Conservation (phyloP, 805 yeast genomes). For the Candida arabinofermentans region DNA sequence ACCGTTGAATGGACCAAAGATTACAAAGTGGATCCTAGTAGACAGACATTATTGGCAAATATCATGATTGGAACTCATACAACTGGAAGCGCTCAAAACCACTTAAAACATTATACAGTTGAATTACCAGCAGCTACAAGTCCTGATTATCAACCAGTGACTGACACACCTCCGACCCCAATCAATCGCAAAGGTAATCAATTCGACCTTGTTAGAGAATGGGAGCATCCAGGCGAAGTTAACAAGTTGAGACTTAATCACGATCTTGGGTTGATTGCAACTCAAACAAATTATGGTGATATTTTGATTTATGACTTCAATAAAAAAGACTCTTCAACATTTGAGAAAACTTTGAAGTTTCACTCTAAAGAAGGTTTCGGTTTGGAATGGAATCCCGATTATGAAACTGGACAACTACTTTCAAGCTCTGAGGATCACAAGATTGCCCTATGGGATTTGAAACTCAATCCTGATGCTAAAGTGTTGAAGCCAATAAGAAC, state of each 20-base stretch:
- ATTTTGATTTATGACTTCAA: slow-evolving; percentile 40
- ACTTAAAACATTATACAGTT: slow-evolving; percentile 41
- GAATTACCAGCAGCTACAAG: slow-evolving; percentile 49
- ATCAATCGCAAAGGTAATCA: slow-evolving; percentile 28
- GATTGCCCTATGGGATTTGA: slow-evolving; percentile 68
- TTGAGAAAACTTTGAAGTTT: slow-evolving; percentile 36
- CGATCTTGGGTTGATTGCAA: slow-evolving; percentile 43
- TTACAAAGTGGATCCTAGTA: slow-evolving; percentile 9
- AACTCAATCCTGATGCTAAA: slow-evolving; percentile 8
- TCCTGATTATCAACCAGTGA: slow-evolving; percentile 26
- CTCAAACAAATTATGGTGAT: slow-evolving; percentile 51
- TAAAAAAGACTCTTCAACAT: slow-evolving; percentile 13
- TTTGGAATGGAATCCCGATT: slow-evolving; percentile 57
- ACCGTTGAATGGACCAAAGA: slow-evolving; percentile 67
- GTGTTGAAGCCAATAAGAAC: slow-evolving; percentile 40
- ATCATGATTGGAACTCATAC: slow-evolving; percentile 48
- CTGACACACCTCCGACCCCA: slow-evolving; percentile 19
- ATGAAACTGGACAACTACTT: slow-evolving; percentile 39
- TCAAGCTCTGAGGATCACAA: slow-evolving; percentile 66
- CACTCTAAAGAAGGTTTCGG: slow-evolving; percentile 70
- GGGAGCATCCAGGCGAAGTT: slow-evolving; percentile 66
- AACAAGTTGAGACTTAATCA: slow-evolving; percentile 58
- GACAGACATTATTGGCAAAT: slow-evolving; percentile 13
- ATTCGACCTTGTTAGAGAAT: slow-evolving; percentile 41
- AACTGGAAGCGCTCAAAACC: slow-evolving; percentile 37